phyloP scores from a whole-genome alignment of 192 early-diverging fungal genomes.

The Umbelopsis sp. region DNA sequence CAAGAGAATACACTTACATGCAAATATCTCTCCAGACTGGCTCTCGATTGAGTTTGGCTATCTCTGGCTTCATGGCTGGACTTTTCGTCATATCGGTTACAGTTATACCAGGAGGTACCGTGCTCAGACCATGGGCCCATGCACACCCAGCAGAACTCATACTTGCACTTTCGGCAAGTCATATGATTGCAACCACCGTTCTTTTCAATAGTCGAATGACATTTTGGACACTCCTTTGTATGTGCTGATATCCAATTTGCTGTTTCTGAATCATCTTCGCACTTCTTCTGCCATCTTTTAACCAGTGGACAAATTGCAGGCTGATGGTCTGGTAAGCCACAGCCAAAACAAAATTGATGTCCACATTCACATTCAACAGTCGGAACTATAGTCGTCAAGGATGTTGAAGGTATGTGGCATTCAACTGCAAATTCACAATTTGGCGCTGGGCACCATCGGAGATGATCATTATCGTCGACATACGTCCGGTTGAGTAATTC shows the following conservation, averaged over 20 bases:
- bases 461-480: slow-evolving; percentile 83
- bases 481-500: slow-evolving; percentile 83
- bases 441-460: slow-evolving; percentile 95
- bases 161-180: slow-evolving; percentile 96
- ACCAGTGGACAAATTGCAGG: slow-evolving; percentile 88
- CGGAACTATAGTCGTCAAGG: slow-evolving; percentile 76
- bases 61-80: slow-evolving; percentile 86
- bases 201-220: slow-evolving; percentile 96
- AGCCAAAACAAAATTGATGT: slow-evolving; percentile 91
- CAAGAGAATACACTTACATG: slow-evolving; percentile 65
- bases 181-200: slow-evolving; percentile 99
- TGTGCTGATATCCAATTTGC: slow-evolving; percentile 96
- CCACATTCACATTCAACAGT: slow-evolving; percentile 85
- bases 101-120: slow-evolving; percentile 95
- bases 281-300: slow-evolving; percentile 90
- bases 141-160: slow-evolving; percentile 99
- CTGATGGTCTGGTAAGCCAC: slow-evolving; percentile 81
- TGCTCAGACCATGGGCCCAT: slow-evolving; percentile 95
- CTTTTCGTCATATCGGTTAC: slow-evolving; percentile 96
- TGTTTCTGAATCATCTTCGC: slow-evolving; percentile 97
- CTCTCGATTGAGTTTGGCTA: slow-evolving; percentile 83
- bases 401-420: slow-evolving; percentile 76
- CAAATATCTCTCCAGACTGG: slow-evolving; percentile 89
- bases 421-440: slow-evolving; percentile 95
- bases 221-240: slow-evolving; percentile 96